A percentile compares a stretch with the other conserved stretches of the same genome.
Conservation (phyloP, 805 yeast species). For the Starmerella asiatica region DNA sequence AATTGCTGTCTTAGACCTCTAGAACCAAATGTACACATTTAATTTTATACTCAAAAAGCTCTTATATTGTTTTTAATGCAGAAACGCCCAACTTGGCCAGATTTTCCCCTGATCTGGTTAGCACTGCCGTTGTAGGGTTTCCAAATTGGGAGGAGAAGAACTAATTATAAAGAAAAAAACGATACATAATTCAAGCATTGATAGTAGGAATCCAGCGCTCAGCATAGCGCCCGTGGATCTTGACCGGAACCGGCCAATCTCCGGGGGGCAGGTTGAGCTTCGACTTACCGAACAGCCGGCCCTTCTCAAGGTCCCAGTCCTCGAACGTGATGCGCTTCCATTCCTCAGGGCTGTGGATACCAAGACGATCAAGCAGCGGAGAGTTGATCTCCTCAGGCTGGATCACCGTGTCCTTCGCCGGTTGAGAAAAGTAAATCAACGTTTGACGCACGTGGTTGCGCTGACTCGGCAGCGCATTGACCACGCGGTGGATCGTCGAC, state of each 20-base stretch:
- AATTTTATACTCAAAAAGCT: too few relatives aligned
- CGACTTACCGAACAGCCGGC: slow-evolving; percentile 33
- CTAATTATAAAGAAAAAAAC: too few relatives aligned
- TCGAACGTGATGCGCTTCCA: slow-evolving; percentile 32
- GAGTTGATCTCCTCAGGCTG: slow-evolving; percentile 33
- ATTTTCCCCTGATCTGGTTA: too few relatives aligned
- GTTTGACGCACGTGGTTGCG: slow-evolving; percentile 28
- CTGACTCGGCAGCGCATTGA: slow-evolving; percentile 37
- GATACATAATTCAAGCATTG: too few relatives aligned
- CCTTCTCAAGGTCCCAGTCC: slow-evolving; percentile 37
- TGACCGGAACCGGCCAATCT: slow-evolving; percentile 30
- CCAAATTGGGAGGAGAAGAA: too few relatives aligned
- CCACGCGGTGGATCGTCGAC: slow-evolving; percentile 36
- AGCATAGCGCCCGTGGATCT: slow-evolving; percentile 31
- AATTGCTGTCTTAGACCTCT: too few relatives aligned
- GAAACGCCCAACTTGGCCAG: too few relatives aligned
- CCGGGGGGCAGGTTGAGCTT: slow-evolving; percentile 28
- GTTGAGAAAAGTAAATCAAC: slow-evolving; percentile 34
- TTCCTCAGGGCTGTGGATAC: slow-evolving; percentile 24
- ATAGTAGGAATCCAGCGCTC: slow-evolving; percentile 33
- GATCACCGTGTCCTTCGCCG: slow-evolving; percentile 27
- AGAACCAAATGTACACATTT: too few relatives aligned
- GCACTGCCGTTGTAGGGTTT: too few relatives aligned
- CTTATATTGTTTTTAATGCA: too few relatives aligned
- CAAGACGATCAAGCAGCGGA: slow-evolving; percentile 29